Base-by-base conservation (phyloP, 129 eudicot genomes). In the Centrapalus pauciflorus region DNA sequence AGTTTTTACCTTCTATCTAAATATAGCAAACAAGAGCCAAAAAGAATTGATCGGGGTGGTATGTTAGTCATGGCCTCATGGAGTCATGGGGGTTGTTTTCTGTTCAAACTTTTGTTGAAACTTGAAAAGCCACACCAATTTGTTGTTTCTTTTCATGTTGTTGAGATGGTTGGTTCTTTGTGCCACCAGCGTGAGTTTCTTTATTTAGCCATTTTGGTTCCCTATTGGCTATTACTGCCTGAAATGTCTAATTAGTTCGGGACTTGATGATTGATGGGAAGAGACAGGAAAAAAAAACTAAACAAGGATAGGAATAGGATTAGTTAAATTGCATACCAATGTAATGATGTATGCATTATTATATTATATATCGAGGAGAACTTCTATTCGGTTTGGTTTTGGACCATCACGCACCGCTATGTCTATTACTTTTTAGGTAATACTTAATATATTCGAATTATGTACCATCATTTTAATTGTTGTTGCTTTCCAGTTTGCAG, bases 401-500 rank as follows among this genome's bases (percentile, higher is more conserved):
- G n/a, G n/a, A n/a, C n/a, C n/a, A n/a, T n/a, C n/a, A n/a, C n/a
- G n/a, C n/a, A n/a, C n/a, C n/a, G n/a, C n/a, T n/a, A n/a, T n/a
- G n/a, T n/a, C n/a, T n/a, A n/a, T n/a, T n/a, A n/a, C n/a, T n/a
- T n/a, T n/a, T n/a, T n/a, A n/a, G n/a, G n/a, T n/a, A n/a, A n/a
- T n/a, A n/a, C n/a, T n/a, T n/a, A n/a, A n/a, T n/a, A n/a, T n/a
- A n/a, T n/a, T n/a, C n/a, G n/a, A n/a, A n/a, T n/a, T n/a, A n/a
- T n/a, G n/a, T n/a, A 5, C 43, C 76, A 43, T 56, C 61, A 21
- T 16, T 27, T 55, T 77, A 21, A 25, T 25, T 41, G 57, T 20
- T 69, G 71, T 58, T 63, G 54, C 45, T 49, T 50, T 85, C 70
- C 87, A 93, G 98, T 84, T 93, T 86, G 83, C 37, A 55, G 86